Conservation (phyloP, 345 rosid genomes). For the Citrus sp. region DNA sequence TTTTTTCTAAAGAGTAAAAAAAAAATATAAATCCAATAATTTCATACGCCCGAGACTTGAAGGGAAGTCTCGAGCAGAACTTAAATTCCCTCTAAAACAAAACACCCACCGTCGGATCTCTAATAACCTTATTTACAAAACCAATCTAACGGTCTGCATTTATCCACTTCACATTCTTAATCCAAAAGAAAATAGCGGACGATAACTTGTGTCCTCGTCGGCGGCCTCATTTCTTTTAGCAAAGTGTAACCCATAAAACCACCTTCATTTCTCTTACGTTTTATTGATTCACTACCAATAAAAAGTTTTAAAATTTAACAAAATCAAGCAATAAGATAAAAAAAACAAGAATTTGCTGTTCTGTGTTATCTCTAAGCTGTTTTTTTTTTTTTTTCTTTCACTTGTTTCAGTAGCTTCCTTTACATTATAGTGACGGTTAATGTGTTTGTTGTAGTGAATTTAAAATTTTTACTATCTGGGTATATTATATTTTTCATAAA, state of each 20-base stretch:
- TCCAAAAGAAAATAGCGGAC: slow-evolving; percentile 6
- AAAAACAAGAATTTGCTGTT: too few relatives aligned
- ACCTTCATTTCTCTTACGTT: not conserved
- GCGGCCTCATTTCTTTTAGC: slow-evolving; percentile 8
- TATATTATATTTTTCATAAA: too few relatives aligned
- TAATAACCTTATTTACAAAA: too few relatives aligned
- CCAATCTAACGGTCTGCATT: slow-evolving; percentile 7
- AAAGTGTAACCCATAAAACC: not conserved
- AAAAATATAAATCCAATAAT: too few relatives aligned
- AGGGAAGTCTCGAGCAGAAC: not conserved
- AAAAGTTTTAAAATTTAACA: too few relatives aligned
- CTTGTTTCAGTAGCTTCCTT: not conserved
- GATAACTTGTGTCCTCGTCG: slow-evolving; percentile 17
- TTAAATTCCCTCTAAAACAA: not conserved
- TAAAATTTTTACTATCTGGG: too few relatives aligned
- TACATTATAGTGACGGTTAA: not conserved
- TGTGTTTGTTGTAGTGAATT: not conserved
- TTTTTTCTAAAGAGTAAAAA: too few relatives aligned
- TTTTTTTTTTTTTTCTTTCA: not conserved
- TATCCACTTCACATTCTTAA: not conserved
- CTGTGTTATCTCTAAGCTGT: too few relatives aligned
- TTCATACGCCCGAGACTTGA: too few relatives aligned
- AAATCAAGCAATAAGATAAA: too few relatives aligned
- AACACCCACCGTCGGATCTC: not conserved
- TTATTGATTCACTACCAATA: too few relatives aligned